A percentile compares a stretch with the other conserved stretches of the same genome.
These are phyloP conservation scores for Fusarium keratoplasticum DNA, from an alignment of 2,329 filamentous ascomycete genomes.

Conservation along the genomic window DNA sequence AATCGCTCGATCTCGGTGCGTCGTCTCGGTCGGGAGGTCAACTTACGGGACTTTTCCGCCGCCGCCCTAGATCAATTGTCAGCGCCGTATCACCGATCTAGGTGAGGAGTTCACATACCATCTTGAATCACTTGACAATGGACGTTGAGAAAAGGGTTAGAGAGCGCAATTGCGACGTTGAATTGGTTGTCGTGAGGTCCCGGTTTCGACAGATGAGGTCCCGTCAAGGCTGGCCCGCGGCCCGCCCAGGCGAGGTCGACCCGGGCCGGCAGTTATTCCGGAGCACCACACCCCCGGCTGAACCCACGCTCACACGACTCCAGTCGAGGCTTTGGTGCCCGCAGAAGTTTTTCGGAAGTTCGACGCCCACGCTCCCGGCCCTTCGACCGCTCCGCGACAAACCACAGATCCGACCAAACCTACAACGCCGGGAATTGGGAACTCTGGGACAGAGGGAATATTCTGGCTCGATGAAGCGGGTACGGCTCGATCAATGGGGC, in stretches of 20 bases:
- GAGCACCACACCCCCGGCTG: constrained; percentile 6
- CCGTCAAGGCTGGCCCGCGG: constrained; percentile 22
- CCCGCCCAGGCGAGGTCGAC: background rate
- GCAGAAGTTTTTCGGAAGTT: constrained; percentile 51
- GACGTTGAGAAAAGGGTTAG: constrained; percentile 43
- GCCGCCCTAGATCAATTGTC: constrained; percentile 71
- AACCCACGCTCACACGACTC: constrained; percentile 50
- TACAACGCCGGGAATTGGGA: constrained; percentile 25
- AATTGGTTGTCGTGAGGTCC: constrained; percentile 30
- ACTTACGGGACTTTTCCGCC: constrained; percentile 74
- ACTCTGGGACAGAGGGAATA: constrained; percentile 29
- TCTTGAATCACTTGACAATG: constrained; percentile 60
- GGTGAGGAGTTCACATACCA: constrained; percentile 58
- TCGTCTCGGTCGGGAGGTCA: constrained; percentile 33
- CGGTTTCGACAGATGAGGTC: constrained; percentile 31
- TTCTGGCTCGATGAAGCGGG: constrained; percentile 54
- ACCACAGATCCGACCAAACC: constrained; percentile 1
- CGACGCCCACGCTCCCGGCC: constrained; percentile 20
- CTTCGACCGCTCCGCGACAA: constrained; percentile 27
- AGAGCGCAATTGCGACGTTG: constrained; percentile 48
- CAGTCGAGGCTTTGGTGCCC: constrained; percentile 30
- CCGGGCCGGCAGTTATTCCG: constrained; percentile 45
- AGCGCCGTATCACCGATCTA: constrained; percentile 45
- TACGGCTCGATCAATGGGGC: constrained; percentile 56
- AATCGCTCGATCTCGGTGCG: constrained; percentile 20